Conservation (phyloP, 2,329 filamentous ascomycete genomes). For the Paradendryphiella salina region DNA sequence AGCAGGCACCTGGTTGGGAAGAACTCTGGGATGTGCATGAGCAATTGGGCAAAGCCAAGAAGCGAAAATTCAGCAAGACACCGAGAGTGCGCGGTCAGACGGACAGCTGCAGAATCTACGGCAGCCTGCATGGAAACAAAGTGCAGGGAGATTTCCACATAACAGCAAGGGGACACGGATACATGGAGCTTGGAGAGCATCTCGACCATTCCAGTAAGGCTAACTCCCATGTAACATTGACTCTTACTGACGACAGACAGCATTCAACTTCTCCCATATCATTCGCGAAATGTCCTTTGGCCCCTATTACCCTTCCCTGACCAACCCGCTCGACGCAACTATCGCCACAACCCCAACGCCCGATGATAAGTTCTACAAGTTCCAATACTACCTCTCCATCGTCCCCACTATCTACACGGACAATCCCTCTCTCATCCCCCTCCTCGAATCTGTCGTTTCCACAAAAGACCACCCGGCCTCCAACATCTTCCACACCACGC, state of each 20-base stretch:
- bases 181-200: constrained; percentile 77
- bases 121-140: constrained; percentile 89
- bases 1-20: constrained; percentile 51
- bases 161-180: constrained; percentile 93
- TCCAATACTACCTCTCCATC: constrained; percentile 95
- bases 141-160: constrained; percentile 99
- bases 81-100: constrained; percentile 63
- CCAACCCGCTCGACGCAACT: constrained; percentile 92
- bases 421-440: constrained; percentile 54
- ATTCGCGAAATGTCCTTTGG: constrained; percentile 96
- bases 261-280: constrained; percentile 97
- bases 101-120: constrained; percentile 87
- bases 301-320: constrained; percentile 89
- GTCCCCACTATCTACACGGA: constrained; percentile 89
- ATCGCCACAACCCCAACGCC: constrained; percentile 82
- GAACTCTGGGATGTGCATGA: constrained; percentile 87
- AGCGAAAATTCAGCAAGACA: constrained; percentile 71
- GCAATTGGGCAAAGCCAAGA: constrained; percentile 75
- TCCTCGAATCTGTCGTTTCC: constrained; percentile 42
- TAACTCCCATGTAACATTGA: neutral
- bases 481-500: constrained; percentile 45
- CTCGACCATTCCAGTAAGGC: constrained; percentile 76
- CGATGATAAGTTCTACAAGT: constrained; percentile 82
- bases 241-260: constrained; percentile 50
- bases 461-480: constrained; percentile 40